A percentile compares a stretch with the other conserved stretches of the same genome.
These are phyloP conservation scores for Alternaria novae-zelandiae DNA, from an alignment of 2,329 filamentous ascomycete species.

Conservation along the genomic window DNA sequence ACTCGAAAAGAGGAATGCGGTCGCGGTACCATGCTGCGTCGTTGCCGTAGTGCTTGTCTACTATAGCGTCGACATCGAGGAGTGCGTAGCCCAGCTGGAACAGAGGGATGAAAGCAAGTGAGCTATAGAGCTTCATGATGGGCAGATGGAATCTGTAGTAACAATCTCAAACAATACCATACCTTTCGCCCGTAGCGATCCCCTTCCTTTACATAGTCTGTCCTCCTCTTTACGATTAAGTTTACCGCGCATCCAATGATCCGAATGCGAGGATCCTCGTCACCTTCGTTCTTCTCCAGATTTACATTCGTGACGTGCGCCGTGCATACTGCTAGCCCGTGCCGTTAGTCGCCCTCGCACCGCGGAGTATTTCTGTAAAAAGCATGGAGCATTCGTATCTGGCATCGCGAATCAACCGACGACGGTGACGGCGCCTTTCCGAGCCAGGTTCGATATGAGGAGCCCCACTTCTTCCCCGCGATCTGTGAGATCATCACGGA, in stretches of 20 bases:
- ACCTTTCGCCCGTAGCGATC: background rate
- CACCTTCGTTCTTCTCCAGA: background rate
- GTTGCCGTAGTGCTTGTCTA: slow-evolving; percentile 49
- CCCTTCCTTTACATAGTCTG: background rate
- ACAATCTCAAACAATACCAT: background rate
- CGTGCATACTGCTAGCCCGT: background rate
- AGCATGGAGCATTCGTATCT: background rate
- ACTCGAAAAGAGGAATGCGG: slow-evolving; percentile 51
- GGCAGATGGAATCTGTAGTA: background rate
- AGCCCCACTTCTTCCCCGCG: slow-evolving; percentile 5
- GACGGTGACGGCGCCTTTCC: background rate
- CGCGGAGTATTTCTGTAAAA: background rate
- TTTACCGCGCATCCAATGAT: background rate
- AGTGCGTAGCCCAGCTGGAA: background rate
- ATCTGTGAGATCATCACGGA: slow-evolving; percentile 1
- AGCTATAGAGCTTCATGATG: background rate
- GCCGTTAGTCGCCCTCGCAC: background rate
- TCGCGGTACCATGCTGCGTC: slow-evolving; percentile 51
- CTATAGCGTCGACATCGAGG: slow-evolving; percentile 36
- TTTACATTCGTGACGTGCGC: background rate
- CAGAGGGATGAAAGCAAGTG: background rate
- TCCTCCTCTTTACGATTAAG: background rate
- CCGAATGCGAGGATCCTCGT: background rate
- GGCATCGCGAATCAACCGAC: background rate
- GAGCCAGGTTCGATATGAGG: background rate